Base-by-base conservation (phyloP, 2,329 filamentous ascomycete species). In the Pseudodiploospora longispora region DNA sequence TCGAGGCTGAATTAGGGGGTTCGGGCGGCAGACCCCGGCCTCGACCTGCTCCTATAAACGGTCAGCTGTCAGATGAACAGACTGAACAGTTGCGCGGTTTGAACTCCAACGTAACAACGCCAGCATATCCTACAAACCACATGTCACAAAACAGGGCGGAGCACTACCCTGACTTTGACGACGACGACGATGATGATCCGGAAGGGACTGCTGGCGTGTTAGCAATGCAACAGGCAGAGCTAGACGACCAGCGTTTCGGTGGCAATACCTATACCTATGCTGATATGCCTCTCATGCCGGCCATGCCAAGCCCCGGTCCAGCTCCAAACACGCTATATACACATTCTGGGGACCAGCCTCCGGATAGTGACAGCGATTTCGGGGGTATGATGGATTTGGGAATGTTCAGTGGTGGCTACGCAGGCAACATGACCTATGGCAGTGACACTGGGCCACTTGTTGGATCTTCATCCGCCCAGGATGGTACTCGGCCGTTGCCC, bases 171-270 rank as follows among this genome's bases (percentile, higher is more conserved):
- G 44, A 42, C 29, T 40, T 46, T 9, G 46, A 72, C 32, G 69
- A 74, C 29, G 74, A 74, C 9, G 85, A 91, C 43, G 88, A 94
- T 40, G 94, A 88, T 58, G 91, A 97, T 58, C 81, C 85, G 0
- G 91, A 96, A 62, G 91, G 85, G 19, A 82, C 85, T 34, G 87
- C 87, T 48, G 91, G 93, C 10, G 68, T 94, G 41, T 78, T 86
- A 59, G 89, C 89, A 52, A 80, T 97, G 75, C 81, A 82, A 47
- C 80, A 90, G 66, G 89, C 88, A 4, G 88, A 95, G 49, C 78
- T 88, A 60, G 86, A 94, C 47, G 80, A 82, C 41, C 78, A 80
- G 40, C 73, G 63, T 8, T 68, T 68, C 38, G 59, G 61, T 36
- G 53, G 54, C 32, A 56, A 49, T 12, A 50, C 54, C 6, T 65